Evolutionary conservation across 2,329 filamentous ascomycete genomes (phyloP), one percentile per base, ranked within the genome.

Genomic region (Penicillium sp.): DNA sequence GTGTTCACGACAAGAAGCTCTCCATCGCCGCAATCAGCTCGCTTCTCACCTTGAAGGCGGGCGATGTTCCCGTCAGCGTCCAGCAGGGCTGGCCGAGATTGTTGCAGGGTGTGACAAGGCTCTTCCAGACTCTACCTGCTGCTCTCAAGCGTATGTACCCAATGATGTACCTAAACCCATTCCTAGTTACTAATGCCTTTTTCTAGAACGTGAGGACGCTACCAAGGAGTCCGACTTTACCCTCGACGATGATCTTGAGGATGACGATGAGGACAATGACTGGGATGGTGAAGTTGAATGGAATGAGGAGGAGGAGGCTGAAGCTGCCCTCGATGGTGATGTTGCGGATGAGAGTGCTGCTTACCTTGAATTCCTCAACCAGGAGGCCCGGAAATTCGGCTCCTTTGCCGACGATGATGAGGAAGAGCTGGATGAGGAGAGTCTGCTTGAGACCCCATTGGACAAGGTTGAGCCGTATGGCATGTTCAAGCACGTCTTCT

Each of bases 1-100:
- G 94, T 37, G 94, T 99, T 2, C 94, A 99, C 72, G 94, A 99
- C 80, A 99, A 99, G 84, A 99, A 97, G 81, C 82, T 99, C 23
- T 97, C 91, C 59, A 97, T 99, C 66, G 90, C 92, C 16, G 93
- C 92, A 43, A 97, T 99, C 65, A 88, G 90, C 55, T 84, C 91
- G 5, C 84, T 99, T 10, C 84, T 99, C 48, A 90, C 87, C 42
- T 77, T 99, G 54, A 86, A 84, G 58, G 87, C 87, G 10, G 87
- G 90, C 49, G 89, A 95, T 67, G 89, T 99, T 7, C 94, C 94
- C 0, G 80, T 84, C n/a, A 97, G 92, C 68, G 90, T 99, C 24
- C 92, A 95, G 62, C 90, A 92, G 62, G 94, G 94, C 50, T 99
- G 94, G 94, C 93, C 93, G 8, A 85, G 94, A 67, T 80, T 99